phyloP scores from a whole-genome alignment of 106 monocot genomes.

The Gastrodia elata region DNA sequence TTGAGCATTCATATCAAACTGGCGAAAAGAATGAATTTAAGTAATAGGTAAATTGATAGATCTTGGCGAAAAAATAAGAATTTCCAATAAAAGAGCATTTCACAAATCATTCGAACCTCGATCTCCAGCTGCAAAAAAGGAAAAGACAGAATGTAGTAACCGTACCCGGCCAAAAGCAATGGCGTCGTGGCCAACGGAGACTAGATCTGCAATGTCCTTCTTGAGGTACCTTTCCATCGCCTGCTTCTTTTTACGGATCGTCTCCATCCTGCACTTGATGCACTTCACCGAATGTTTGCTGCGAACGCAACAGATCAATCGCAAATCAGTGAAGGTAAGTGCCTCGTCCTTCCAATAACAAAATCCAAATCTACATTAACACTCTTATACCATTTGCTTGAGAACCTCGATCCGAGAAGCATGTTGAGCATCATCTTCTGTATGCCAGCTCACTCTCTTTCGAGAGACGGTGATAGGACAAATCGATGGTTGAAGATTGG shows the following conservation, averaged over 20 bases:
- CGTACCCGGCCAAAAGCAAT: conserved; percentile 69
- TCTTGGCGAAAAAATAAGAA: background rate
- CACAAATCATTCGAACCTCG: background rate
- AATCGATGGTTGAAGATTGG: background rate
- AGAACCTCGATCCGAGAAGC: conserved; percentile 66
- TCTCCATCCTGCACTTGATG: conserved; percentile 40
- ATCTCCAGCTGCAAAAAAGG: background rate
- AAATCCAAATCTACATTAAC: background rate
- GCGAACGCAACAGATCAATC: conserved; percentile 8
- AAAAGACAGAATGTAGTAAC: background rate
- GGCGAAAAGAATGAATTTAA: background rate
- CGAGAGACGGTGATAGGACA: background rate
- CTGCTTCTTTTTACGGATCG: conserved; percentile 64
- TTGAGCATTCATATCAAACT: background rate
- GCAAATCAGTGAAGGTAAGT: background rate
- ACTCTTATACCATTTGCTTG: conserved; percentile 55
- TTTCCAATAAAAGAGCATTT: background rate
- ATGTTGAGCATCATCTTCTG: conserved; percentile 63
- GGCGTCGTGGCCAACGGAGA: conserved; percentile 35
- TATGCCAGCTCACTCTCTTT: background rate
- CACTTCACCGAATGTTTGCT: conserved; percentile 76
- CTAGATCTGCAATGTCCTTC: conserved; percentile 75
- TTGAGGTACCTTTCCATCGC: conserved; percentile 50
- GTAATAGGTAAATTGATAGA: background rate
- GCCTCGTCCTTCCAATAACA: background rate